These are phyloP conservation scores for Mycena leptocephala DNA, from an alignment of 768 basidiomycete species.

Conservation along the genomic window DNA sequence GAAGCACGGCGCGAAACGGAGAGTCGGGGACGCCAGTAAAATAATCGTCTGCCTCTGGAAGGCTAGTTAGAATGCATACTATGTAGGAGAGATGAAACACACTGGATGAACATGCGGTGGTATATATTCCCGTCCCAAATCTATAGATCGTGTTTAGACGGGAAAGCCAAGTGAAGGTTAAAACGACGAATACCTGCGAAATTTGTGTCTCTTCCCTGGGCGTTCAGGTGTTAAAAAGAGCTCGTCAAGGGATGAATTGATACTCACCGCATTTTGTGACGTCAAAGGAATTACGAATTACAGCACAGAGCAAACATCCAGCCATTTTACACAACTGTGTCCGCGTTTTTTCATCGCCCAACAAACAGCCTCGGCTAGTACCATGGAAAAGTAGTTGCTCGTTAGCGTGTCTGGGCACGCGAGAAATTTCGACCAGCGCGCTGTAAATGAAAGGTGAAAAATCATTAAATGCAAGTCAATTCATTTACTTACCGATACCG, in stretches of 20 bases:
- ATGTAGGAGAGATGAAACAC: conserved; percentile 35
- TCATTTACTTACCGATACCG: conserved; percentile 64
- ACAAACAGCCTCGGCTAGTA: conserved; percentile 70
- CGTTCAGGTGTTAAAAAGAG: neutral
- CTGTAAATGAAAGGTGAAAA: conserved; percentile 36
- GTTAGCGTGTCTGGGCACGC: conserved; percentile 54
- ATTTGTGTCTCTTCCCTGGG: conserved; percentile 71
- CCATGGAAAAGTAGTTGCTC: conserved; percentile 80
- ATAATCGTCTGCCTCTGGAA: conserved; percentile 79
- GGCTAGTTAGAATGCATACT: neutral
- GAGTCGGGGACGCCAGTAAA: conserved; percentile 59
- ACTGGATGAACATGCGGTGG: conserved; percentile 79
- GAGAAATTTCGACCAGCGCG: conserved; percentile 47
- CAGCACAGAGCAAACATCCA: conserved; percentile 70
- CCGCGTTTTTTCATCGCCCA: conserved; percentile 68
- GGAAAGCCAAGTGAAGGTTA: neutral
- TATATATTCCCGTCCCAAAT: conserved; percentile 82
- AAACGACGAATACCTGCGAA: conserved; percentile 57
- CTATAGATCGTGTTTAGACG: conserved; percentile 46
- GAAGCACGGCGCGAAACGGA: conserved; percentile 65
- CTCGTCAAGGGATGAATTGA: neutral
- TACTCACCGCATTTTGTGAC: conserved; percentile 70
- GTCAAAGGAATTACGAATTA: conserved; percentile 75
- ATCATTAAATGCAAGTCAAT: neutral
- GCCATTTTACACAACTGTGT: conserved; percentile 65